phyloP scores from a whole-genome alignment of 2,329 filamentous ascomycete species.

The Aspergillus sojae region DNA sequence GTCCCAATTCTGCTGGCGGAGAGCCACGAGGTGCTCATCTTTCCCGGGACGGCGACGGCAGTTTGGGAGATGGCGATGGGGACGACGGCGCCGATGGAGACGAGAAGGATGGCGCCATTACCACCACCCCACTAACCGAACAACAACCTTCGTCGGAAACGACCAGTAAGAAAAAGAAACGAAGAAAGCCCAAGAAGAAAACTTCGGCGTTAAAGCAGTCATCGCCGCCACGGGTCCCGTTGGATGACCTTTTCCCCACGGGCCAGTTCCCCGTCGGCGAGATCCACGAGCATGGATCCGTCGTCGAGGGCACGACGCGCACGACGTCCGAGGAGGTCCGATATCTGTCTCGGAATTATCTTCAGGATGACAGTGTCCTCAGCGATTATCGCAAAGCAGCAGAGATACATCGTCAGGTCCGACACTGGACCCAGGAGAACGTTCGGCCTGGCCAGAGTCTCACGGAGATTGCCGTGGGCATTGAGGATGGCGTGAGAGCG shows the following conservation, averaged over 20 bases:
- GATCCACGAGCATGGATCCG: slow-evolving; percentile 43
- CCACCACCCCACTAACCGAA: neutral
- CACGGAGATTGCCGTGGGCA: neutral
- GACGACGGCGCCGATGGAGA: slow-evolving; percentile 15
- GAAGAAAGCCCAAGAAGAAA: slow-evolving; percentile 35
- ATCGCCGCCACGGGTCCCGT: slow-evolving; percentile 50
- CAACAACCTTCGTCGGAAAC: neutral
- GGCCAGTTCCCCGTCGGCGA: slow-evolving; percentile 51
- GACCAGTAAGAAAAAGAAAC: slow-evolving; percentile 35
- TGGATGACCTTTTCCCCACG: slow-evolving; percentile 50
- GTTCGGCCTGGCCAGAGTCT: neutral
- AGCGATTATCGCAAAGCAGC: slow-evolving; percentile 59
- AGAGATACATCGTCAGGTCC: slow-evolving; percentile 58
- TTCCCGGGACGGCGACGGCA: slow-evolving; percentile 49
- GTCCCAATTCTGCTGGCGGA: slow-evolving; percentile 36
- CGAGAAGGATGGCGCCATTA: neutral
- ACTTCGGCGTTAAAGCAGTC: slow-evolving; percentile 39
- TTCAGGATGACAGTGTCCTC: slow-evolving; percentile 53
- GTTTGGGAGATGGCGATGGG: slow-evolving; percentile 37
- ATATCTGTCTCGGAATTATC: slow-evolving; percentile 41
- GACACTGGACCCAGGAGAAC: neutral
- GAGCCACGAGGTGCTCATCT: slow-evolving; percentile 47
- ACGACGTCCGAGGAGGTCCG: slow-evolving; percentile 53
- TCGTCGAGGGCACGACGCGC: slow-evolving; percentile 48
- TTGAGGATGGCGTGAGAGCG: slow-evolving; percentile 1